These are phyloP conservation scores for Striga hermonthica DNA, from an alignment of 305 asterid species.

Conservation along the genomic window DNA sequence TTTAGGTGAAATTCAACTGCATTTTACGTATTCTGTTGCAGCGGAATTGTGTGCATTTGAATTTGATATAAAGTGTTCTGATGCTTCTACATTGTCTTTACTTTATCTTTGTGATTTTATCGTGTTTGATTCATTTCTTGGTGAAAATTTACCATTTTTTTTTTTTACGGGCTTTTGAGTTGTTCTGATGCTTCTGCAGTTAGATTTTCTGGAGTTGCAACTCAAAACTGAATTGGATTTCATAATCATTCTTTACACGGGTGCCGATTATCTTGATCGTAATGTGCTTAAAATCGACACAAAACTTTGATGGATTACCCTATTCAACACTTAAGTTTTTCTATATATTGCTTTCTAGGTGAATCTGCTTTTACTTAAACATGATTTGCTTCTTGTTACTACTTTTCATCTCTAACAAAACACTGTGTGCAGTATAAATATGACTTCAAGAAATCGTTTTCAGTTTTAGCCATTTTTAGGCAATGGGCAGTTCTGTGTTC, in stretches of 20 bases:
- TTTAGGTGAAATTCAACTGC: slow-evolving; percentile 3
- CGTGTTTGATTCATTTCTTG: too few relatives aligned
- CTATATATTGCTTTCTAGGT: neutral
- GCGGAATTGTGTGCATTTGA: neutral
- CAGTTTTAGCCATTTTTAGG: neutral
- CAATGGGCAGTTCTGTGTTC: slow-evolving; percentile 1
- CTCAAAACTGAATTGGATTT: neutral
- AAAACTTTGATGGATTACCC: neutral
- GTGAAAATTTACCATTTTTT: too few relatives aligned
- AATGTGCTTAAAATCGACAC: neutral
- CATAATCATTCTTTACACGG: neutral
- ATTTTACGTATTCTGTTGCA: slow-evolving; percentile 3
- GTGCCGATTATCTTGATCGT: neutral
- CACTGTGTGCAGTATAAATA: neutral
- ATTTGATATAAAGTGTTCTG: neutral
- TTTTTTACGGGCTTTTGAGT: too few relatives aligned
- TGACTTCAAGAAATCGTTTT: neutral
- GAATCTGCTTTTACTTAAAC: neutral
- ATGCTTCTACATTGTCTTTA: neutral
- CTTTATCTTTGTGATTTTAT: too few relatives aligned
- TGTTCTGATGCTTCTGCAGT: neutral
- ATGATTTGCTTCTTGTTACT: neutral
- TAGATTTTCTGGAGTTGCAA: neutral
- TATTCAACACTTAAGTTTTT: neutral
- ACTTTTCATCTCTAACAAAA: neutral